Percentiles rank a stretch among this genome's conserved stretches.
Conservation (phyloP, 345 rosid species). For the Eucalyptus polybractea region DNA sequence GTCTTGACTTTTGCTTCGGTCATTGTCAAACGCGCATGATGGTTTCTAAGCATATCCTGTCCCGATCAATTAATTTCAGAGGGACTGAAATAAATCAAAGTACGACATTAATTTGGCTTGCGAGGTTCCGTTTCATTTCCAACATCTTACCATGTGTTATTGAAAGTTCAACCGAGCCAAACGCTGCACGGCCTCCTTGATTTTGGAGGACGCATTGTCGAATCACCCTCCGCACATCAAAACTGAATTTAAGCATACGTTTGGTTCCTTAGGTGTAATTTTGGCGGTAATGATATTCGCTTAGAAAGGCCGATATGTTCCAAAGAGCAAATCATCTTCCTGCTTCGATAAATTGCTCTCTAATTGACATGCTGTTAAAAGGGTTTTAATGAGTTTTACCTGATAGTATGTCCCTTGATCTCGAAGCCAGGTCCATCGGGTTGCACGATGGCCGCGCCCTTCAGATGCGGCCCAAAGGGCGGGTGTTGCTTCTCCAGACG, state of each 20-base stretch:
- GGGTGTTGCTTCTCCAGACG: slow-evolving; percentile 9
- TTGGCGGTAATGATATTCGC: too few relatives aligned
- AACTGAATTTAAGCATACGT: too few relatives aligned
- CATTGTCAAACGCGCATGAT: not conserved
- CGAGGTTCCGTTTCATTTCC: not conserved
- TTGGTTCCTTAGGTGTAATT: too few relatives aligned
- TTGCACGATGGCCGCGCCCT: not conserved
- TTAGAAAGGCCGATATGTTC: too few relatives aligned
- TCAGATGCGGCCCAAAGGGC: slow-evolving; percentile 3
- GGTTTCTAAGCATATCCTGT: not conserved
- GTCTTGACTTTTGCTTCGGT: not conserved
- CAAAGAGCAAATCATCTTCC: too few relatives aligned
- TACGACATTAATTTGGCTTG: not conserved
- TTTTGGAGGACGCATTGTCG: too few relatives aligned
- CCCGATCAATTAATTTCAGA: not conserved
- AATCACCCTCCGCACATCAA: too few relatives aligned
- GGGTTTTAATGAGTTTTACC: not conserved
- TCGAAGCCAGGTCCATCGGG: not conserved
- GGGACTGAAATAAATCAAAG: not conserved
- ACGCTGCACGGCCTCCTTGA: not conserved
- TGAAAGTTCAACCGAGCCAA: not conserved
- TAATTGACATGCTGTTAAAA: not conserved
- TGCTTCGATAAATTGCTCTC: too few relatives aligned
- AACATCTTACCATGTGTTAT: not conserved
- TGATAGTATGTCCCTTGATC: not conserved